Percentiles rank a stretch among this genome's conserved stretches.
These are phyloP conservation scores for Mycosphaerella sp. DNA, from an alignment of 2,329 filamentous ascomycete species.

Conservation along the genomic window DNA sequence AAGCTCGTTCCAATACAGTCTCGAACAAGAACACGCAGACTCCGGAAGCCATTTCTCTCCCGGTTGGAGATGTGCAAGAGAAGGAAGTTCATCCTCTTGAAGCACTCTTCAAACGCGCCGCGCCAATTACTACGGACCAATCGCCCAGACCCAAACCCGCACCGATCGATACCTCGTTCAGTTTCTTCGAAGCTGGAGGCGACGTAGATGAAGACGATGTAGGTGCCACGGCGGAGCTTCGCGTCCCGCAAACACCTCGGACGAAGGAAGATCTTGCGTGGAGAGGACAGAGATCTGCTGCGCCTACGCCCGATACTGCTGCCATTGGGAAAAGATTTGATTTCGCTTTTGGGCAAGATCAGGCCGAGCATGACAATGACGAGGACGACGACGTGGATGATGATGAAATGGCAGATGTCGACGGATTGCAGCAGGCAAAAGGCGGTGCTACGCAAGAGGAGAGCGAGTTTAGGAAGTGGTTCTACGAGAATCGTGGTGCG, in stretches of 20 bases:
- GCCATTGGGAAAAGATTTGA: conserved; percentile 57
- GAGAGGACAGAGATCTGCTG: conserved; percentile 73
- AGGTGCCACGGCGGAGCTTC: conserved; percentile 29
- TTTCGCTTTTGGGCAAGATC: conserved; percentile 45
- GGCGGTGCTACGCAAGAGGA: conserved; percentile 34
- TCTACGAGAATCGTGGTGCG: conserved; percentile 49
- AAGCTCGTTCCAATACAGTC: conserved; percentile 18
- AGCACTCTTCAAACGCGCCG: conserved; percentile 76
- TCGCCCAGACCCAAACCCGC: conserved; percentile 36
- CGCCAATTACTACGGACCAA: conserved; percentile 36
- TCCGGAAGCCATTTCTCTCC: conserved; percentile 5
- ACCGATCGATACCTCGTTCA: conserved; percentile 58
- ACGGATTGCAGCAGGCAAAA: conserved; percentile 22
- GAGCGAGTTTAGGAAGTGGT: conserved; percentile 57
- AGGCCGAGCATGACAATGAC: conserved; percentile 44
- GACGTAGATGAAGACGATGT: conserved; percentile 38
- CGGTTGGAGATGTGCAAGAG: conserved; percentile 10
- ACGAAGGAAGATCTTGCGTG: conserved; percentile 70
- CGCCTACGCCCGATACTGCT: conserved; percentile 90
- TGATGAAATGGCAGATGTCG: conserved; percentile 8
- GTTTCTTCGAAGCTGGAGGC: conserved; percentile 57
- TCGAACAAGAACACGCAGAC: conserved; percentile 17
- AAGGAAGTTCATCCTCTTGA: conserved; percentile 72
- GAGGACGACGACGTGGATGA: conserved; percentile 16
- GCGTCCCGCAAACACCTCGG: conserved; percentile 69